phyloP scores from a whole-genome alignment of 306 rosid species.

The Astragalus glycyphyllos region DNA sequence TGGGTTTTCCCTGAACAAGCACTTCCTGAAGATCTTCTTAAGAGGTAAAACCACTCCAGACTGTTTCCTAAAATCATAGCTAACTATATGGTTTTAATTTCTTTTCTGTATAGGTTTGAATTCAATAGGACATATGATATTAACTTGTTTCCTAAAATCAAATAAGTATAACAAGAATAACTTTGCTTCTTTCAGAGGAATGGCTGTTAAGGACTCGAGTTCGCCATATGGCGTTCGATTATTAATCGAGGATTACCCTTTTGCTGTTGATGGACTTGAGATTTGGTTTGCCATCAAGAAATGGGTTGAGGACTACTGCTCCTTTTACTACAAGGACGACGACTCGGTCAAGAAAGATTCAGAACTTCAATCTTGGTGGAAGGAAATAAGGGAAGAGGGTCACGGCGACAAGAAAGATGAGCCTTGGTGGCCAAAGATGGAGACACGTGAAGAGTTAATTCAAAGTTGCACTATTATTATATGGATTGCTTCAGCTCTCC shows the following conservation, averaged over 20 bases:
- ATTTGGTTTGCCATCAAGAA: slow-evolving; percentile 62
- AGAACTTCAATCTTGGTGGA: slow-evolving; percentile 70
- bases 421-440: slow-evolving; percentile 67
- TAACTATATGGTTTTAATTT: background rate
- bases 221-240: slow-evolving; percentile 50
- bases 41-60: slow-evolving; percentile 66
- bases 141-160: background rate
- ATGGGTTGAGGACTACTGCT: slow-evolving; percentile 62
- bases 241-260: slow-evolving; percentile 64
- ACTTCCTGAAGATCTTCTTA: slow-evolving; percentile 73
- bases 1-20: slow-evolving; percentile 82
- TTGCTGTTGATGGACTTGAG: slow-evolving; percentile 63
- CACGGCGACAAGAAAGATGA: slow-evolving; percentile 65
- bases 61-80: slow-evolving; percentile 8
- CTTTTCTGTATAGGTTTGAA: background rate
- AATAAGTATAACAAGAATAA: background rate
- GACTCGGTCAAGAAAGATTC: slow-evolving; percentile 35
- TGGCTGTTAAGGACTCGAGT: slow-evolving; percentile 54
- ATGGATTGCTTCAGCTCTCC: slow-evolving; percentile 68
- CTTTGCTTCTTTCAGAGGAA: slow-evolving; percentile 58
- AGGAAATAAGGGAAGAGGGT: slow-evolving; percentile 56
- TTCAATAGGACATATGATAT: background rate
- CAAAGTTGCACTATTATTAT: slow-evolving; percentile 55
- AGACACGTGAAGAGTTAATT: slow-evolving; percentile 50
- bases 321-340: slow-evolving; percentile 51